Conservation (phyloP, 1,284 basidiomycete species). For the Puccinia horiana region DNA sequence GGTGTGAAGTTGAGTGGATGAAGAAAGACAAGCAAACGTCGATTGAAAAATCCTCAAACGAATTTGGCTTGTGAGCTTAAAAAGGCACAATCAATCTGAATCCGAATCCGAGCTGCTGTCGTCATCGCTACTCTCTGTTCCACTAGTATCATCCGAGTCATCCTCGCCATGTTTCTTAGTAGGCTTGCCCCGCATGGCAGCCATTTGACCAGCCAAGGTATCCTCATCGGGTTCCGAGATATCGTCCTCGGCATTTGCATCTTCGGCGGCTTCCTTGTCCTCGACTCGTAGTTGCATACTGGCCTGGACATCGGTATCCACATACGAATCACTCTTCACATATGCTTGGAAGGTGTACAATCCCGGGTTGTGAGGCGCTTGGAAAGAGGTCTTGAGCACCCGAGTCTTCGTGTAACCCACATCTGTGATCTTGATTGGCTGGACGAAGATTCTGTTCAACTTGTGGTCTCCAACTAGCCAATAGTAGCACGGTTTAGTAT, state of each 20-base stretch:
- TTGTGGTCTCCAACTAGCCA: conserved; percentile 85
- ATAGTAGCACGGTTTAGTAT: conserved; percentile 84
- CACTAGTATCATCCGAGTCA: conserved; percentile 49
- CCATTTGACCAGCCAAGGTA: conserved; percentile 95
- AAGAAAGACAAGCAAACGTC: too few species aligned
- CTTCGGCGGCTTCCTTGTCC: conserved; percentile 62
- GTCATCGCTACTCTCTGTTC: conserved; percentile 48
- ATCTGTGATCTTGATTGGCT: conserved; percentile 75
- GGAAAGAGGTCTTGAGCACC: conserved; percentile 87
- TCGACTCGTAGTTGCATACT: conserved; percentile 74
- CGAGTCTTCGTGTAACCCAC: conserved; percentile 71
- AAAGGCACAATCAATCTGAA: conserved; percentile 57
- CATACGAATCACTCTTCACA: conserved; percentile 80
- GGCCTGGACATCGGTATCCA: conserved; percentile 67
- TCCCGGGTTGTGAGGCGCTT: conserved; percentile 82
- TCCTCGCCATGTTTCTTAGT: conserved; percentile 56
- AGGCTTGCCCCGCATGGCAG: conserved; percentile 85
- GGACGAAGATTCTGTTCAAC: conserved; percentile 82
- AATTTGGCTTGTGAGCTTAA: too few species aligned
- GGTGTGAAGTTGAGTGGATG: too few species aligned
- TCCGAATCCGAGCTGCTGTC: conserved; percentile 54
- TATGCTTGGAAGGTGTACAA: conserved; percentile 86
- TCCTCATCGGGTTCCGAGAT: conserved; percentile 97
- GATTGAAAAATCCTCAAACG: too few species aligned
- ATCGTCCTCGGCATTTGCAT: conserved; percentile 71